These are phyloP conservation scores for Fusarium pilosicola DNA, from an alignment of 2,329 filamentous ascomycete species.

Conservation along the genomic window DNA sequence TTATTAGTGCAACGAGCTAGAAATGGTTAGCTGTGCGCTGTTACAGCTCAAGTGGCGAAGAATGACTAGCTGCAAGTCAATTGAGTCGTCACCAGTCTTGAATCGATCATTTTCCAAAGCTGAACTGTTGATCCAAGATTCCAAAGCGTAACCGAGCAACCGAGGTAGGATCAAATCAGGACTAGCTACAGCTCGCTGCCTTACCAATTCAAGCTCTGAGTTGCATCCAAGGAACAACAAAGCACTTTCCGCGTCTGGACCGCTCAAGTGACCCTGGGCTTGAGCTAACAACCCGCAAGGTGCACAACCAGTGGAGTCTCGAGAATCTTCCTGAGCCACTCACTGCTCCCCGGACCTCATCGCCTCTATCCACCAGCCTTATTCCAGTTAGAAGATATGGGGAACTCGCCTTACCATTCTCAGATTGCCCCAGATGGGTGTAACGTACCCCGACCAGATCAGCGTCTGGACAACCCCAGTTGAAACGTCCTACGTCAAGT, in stretches of 20 bases:
- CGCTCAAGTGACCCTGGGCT: background rate
- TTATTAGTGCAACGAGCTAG: background rate
- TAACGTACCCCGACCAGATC: conserved; percentile 9
- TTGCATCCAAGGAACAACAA: background rate
- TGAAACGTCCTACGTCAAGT: conserved; percentile 9
- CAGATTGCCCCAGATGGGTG: background rate
- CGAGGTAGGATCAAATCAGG: background rate
- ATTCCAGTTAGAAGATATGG: conserved; percentile 5
- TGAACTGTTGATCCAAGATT: background rate
- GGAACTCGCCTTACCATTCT: background rate
- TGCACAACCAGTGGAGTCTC: conserved; percentile 2
- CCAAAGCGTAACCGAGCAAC: background rate
- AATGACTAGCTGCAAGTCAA: background rate
- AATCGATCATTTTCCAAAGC: background rate
- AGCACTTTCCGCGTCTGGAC: background rate
- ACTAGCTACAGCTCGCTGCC: background rate
- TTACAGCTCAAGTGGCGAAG: background rate
- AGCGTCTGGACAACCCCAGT: background rate
- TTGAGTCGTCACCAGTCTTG: background rate
- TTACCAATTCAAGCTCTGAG: background rate
- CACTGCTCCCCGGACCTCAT: background rate
- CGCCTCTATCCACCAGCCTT: background rate
- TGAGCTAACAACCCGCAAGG: background rate
- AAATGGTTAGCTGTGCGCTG: background rate
- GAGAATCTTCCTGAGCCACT: background rate